Base-by-base conservation (phyloP, 2,329 filamentous ascomycete genomes). In the Ascochyta rabiei region DNA sequence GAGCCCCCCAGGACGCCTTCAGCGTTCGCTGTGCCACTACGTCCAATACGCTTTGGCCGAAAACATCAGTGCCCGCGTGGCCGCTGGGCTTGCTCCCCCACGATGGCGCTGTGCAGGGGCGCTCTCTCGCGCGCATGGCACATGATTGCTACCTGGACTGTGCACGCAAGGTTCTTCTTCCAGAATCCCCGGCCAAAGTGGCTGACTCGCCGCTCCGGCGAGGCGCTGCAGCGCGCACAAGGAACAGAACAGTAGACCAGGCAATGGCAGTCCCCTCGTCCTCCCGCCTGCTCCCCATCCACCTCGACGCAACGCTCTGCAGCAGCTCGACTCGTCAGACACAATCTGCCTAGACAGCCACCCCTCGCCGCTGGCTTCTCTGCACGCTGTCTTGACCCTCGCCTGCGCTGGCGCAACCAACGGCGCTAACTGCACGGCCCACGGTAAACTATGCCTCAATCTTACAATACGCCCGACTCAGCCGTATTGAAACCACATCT, bases 101-200 rank as follows among this genome's bases (percentile, higher is more conserved):
- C 53, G 53, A 56, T 51, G 53, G 53, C 53, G 47, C 43, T 43
- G 46, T 46, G 37, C 52, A 55, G 52, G 51, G 45, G 52, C 45
- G 39, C 44, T 24, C 28, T 56, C 44, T 42, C 50, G 47, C 47
- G 42, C 47, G 48, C 38, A 56, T 59, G 61, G 69, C 68, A 70
- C 68, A 69, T 71, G 69, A 71, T 68, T 48, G 49, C 53, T 43
- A 46, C 45, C 43, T 45, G 50, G 60, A 51, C 60, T 56, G 64
- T 70, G 67, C 65, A 51, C 44, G 18, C 62, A 63, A 61, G 57
- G 47, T 59, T 59, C 48, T 51, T 57, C 54, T 73, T 74, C 71
- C 69, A 73, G 71, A 72, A 72, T 60, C 63, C 61, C 61, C 64
- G 60, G 59, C 55, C 53, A 61, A 63, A 58, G 49, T 53, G 51